Base-by-base conservation (phyloP, 306 rosid species). In the Leucaena leucocephala region DNA sequence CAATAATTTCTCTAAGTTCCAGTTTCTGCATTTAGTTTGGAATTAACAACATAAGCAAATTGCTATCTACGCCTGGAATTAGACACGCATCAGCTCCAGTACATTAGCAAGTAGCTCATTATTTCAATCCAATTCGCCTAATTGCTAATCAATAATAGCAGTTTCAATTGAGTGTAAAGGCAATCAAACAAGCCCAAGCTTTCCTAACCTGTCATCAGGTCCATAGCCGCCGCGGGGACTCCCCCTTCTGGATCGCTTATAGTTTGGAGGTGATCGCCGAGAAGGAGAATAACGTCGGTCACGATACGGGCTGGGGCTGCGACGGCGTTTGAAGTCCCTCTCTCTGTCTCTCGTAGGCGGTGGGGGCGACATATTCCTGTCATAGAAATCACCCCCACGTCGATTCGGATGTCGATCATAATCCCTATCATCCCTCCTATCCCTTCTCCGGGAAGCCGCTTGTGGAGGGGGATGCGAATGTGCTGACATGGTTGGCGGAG, bases 201-300 rank as follows among this genome's bases (percentile, higher is more conserved):
- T 6, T 57, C 52, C 48, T 82, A 45, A 86, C 89, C 97, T 92
- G 78, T 94, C 97, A 52, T 87, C 93, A 16, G 89, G 91, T 38
- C 96, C 98, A 66, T 88, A 90, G 27, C 90, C 93, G 15, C 96
- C 94, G 45, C 97, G 88, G 8, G 98, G 97, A 77, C 98, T 94
- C 16, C 92, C 98, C 61, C 97, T 83, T 81, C 97, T 84, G 1
- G 97, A 85, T 43, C 97, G 92, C 85, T 94, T 94, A 38, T 85
- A 92, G 1, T 90, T 89, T 2, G 93, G 98, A 13, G 97, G 96
- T 0, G 96, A 90, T 15, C 98, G 87, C 8, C 97, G 83, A 4
- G 91, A 58, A 3, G 98, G 98, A 2, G 98, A 94, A 67, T 92
- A 88, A 15, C 96, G 87, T 2, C 97, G 93, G 71, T 92, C 97